phyloP scores from a whole-genome alignment of 1,284 basidiomycete species.

The Vanrija humicola region DNA sequence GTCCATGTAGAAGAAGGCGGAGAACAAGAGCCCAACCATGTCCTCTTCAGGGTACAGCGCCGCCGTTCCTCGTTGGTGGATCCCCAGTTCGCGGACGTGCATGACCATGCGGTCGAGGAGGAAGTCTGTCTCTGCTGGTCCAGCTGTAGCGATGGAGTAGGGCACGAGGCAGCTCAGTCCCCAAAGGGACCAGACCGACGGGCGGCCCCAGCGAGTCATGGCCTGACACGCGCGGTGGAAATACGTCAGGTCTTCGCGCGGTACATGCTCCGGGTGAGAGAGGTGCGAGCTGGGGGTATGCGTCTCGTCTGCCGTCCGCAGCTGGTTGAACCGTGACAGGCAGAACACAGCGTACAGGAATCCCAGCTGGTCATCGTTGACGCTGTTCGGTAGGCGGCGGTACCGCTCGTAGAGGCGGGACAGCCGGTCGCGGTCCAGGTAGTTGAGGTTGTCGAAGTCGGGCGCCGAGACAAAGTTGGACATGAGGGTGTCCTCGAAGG shows the following conservation, averaged over 20 bases:
- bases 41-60: conserved; percentile 20
- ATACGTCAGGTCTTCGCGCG: conserved; percentile 31
- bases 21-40: conserved; percentile 19
- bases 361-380: conserved; percentile 21
- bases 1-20: conserved; percentile 24
- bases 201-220: conserved; percentile 19
- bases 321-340: conserved; percentile 14
- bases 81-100: conserved; percentile 24
- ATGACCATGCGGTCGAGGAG: conserved; percentile 26
- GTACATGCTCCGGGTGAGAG: not conserved
- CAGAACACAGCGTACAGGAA: conserved; percentile 23
- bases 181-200: conserved; percentile 23
- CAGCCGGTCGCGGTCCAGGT: conserved; percentile 2
- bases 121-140: conserved; percentile 19
- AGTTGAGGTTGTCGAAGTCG: conserved; percentile 1
- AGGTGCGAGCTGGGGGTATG: not conserved
- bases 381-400: conserved; percentile 17
- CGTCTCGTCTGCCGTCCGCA: not conserved
- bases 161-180: conserved; percentile 24
- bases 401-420: conserved; percentile 18
- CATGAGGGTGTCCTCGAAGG: conserved; percentile 11
- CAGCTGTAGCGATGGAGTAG: conserved; percentile 18
- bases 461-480: conserved; percentile 1
- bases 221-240: conserved; percentile 23
- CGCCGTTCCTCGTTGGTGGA: conserved; percentile 20